Percentiles rank a stretch among this genome's conserved stretches.
These are phyloP conservation scores for Sclerotinia minor DNA, from an alignment of 2,329 filamentous ascomycete species.

Conservation along the genomic window DNA sequence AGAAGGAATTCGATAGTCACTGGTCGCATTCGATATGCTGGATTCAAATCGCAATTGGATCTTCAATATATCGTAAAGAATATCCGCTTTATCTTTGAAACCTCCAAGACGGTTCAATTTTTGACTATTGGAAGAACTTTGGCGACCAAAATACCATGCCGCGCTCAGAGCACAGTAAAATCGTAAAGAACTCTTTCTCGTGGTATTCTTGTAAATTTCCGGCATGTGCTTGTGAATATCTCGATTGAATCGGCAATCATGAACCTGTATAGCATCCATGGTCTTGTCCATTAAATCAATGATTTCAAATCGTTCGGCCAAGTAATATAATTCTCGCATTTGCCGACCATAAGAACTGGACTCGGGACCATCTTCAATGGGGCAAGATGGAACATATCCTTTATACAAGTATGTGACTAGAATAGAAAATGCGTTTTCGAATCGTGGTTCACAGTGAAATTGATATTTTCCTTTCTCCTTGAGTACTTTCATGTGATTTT, in stretches of 20 bases:
- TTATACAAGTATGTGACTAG: constrained; percentile 23
- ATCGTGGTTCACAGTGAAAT: constrained; percentile 22
- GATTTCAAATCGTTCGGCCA: constrained; percentile 23
- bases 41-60: constrained; percentile 8
- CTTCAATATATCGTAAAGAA: constrained; percentile 21
- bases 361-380: constrained; percentile 2
- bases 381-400: constrained; percentile 20
- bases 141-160: constrained; percentile 16
- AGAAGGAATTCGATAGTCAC: constrained; percentile 15
- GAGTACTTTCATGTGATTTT: constrained; percentile 18
- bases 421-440: constrained; percentile 19
- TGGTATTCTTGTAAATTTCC: constrained; percentile 21
- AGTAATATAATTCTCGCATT: constrained; percentile 21
- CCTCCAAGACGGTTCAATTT: constrained; percentile 8
- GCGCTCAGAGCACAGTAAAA: constrained; percentile 12
- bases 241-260: constrained; percentile 11
- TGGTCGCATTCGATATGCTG: not conserved
- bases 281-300: constrained; percentile 25
- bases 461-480: constrained; percentile 23
- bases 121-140: not conserved
- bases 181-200: constrained; percentile 2
- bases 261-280: constrained; percentile 20
- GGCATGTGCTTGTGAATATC: constrained; percentile 13
- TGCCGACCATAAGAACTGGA: constrained; percentile 9
- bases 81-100: constrained; percentile 14